Percentiles rank a stretch among this genome's conserved stretches.
Conservation (phyloP, 2,329 filamentous ascomycete species). For the Talaromyces sp. region DNA sequence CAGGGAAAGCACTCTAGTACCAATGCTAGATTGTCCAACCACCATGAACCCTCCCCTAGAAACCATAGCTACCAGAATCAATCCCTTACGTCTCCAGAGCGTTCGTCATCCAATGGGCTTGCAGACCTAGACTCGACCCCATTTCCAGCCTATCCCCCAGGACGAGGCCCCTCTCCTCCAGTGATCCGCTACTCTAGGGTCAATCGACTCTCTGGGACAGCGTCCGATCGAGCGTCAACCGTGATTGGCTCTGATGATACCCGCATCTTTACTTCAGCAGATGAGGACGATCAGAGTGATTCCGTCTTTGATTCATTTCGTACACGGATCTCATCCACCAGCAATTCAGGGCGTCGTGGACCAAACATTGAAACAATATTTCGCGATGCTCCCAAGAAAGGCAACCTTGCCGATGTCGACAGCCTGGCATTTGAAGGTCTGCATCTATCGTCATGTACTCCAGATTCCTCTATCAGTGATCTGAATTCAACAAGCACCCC, state of each 20-base stretch:
- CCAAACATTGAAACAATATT: constrained; percentile 62
- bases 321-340: constrained; percentile 53
- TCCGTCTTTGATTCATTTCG: constrained; percentile 60
- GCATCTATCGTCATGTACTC: constrained; percentile 29
- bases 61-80: not conserved
- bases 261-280: constrained; percentile 52
- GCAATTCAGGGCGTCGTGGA: constrained; percentile 49
- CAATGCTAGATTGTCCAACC: not conserved
- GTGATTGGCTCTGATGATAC: constrained; percentile 59
- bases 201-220: constrained; percentile 52
- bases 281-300: constrained; percentile 61
- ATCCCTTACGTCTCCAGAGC: not conserved
- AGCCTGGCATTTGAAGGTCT: constrained; percentile 47
- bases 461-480: constrained; percentile 21
- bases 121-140: constrained; percentile 4
- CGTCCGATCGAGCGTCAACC: constrained; percentile 57
- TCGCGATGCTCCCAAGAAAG: constrained; percentile 49
- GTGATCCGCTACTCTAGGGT: constrained; percentile 32
- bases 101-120: not conserved
- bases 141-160: constrained; percentile 3
- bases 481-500: constrained; percentile 10
- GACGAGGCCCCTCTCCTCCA: constrained; percentile 15
- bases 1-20: constrained; percentile 17
- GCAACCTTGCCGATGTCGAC: constrained; percentile 42
- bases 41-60: not conserved